A percentile compares a stretch with the other conserved stretches of the same genome.
Conservation (phyloP, 176 grass and related monocot species). For the Tillandsia leiboldiana region DNA sequence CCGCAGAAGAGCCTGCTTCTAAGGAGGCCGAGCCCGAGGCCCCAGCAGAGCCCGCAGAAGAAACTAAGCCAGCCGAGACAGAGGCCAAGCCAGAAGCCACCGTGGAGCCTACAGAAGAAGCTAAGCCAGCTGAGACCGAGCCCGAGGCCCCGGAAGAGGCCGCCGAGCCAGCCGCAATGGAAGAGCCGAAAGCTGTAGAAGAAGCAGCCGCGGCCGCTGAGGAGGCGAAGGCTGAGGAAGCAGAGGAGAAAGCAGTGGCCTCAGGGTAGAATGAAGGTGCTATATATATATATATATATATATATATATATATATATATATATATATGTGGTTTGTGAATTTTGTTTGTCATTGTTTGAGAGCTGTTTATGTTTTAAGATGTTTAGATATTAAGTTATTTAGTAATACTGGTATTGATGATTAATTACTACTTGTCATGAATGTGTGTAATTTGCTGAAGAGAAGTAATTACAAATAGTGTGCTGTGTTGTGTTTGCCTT, state of each 20-base stretch:
- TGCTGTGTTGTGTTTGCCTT: too few species aligned
- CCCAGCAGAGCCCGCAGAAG: not conserved
- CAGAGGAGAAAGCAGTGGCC: not conserved
- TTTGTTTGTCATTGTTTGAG: too few species aligned
- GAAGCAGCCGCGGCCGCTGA: not conserved
- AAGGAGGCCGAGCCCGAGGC: not conserved
- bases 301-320: too few species aligned
- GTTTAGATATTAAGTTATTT: too few species aligned
- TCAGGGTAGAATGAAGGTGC: constrained; percentile 2
- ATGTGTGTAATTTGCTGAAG: too few species aligned
- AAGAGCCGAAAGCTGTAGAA: not conserved
- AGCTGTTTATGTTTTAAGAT: too few species aligned
- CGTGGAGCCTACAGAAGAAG: constrained; percentile 17
- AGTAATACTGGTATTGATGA: too few species aligned
- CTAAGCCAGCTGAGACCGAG: constrained; percentile 5
- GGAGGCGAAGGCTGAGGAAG: not conserved
- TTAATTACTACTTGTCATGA: too few species aligned
- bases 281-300: too few species aligned
- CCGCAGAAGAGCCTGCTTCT: constrained; percentile 3
- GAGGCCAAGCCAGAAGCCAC: not conserved
- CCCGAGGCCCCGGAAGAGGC: constrained; percentile 20
- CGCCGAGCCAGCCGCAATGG: constrained; percentile 7
- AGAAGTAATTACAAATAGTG: too few species aligned
- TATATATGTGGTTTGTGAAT: too few species aligned
- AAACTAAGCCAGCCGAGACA: not conserved